Conservation (phyloP, 352 stramenopile genomes). For the Pythium graminicola region DNA sequence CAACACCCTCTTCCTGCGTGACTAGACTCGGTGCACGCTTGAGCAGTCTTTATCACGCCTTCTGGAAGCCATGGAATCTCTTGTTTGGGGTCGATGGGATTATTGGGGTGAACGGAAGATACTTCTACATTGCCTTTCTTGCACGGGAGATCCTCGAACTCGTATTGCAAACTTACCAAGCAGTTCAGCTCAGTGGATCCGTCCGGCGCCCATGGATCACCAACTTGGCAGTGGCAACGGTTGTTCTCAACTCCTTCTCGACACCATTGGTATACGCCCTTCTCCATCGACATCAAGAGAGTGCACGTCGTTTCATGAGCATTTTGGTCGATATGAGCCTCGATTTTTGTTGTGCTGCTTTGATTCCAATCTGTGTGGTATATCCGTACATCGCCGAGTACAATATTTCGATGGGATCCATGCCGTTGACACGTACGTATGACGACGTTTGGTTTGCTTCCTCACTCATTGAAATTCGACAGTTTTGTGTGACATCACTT, state of each 20-base stretch:
- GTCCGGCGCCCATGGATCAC: constrained; percentile 11
- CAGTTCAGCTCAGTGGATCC: constrained; percentile 9
- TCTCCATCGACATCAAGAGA: constrained; percentile 5
- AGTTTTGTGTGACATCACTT: constrained; percentile 15
- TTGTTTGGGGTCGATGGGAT: constrained; percentile 11
- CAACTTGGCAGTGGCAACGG: constrained; percentile 2
- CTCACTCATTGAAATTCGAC: constrained; percentile 7
- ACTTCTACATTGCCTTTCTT: constrained; percentile 10
- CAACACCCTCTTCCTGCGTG: background rate
- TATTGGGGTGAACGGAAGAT: constrained; percentile 10
- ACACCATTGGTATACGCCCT: constrained; percentile 6
- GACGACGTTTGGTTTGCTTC: constrained; percentile 11
- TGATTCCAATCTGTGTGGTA: constrained; percentile 13
- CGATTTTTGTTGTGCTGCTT: constrained; percentile 14
- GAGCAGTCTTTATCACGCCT: background rate
- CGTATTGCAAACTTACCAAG: constrained; percentile 13
- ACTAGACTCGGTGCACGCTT: background rate
- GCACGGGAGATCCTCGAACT: constrained; percentile 14
- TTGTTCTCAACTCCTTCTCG: constrained; percentile 16
- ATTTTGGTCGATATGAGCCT: constrained; percentile 13
- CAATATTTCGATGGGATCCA: background rate
- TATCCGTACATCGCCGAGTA: constrained; percentile 9
- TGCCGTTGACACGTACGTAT: background rate
- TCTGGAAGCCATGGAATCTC: constrained; percentile 5
- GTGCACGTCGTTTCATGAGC: constrained; percentile 8